Percentiles rank a stretch among this genome's conserved stretches.
phyloP scores from a whole-genome alignment of 768 basidiomycete genomes.

The Mycena metata region DNA sequence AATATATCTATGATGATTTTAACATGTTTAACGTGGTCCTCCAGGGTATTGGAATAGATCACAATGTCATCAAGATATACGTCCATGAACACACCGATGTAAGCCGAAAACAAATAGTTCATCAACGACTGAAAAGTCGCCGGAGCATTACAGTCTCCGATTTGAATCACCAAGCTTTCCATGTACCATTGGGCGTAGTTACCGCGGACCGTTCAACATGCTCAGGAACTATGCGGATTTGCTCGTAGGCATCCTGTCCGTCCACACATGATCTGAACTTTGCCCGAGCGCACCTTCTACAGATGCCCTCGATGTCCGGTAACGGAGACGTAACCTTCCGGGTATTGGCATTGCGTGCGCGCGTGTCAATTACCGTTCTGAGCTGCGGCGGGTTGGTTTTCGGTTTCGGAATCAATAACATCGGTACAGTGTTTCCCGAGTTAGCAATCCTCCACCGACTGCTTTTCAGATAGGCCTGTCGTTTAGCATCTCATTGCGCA shows the following conservation, averaged over 20 bases:
- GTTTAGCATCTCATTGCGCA: conserved; percentile 2
- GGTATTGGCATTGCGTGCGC: conserved; percentile 1
- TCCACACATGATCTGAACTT: conserved; percentile 38
- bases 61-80: conserved; percentile 51
- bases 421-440: conserved; percentile 1
- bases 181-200: conserved; percentile 49
- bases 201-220: conserved; percentile 44
- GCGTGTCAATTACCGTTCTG: neutral
- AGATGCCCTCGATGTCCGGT: conserved; percentile 1
- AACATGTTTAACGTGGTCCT: conserved; percentile 51
- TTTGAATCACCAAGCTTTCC: conserved; percentile 52
- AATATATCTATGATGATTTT: conserved; percentile 49
- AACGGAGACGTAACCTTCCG: neutral
- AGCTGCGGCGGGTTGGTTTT: neutral
- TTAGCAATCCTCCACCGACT: conserved; percentile 4
- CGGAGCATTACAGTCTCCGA: conserved; percentile 26
- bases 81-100: conserved; percentile 52
- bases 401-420: conserved; percentile 8
- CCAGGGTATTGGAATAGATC: conserved; percentile 53
- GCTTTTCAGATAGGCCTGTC: conserved; percentile 2
- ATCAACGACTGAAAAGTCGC: conserved; percentile 58
- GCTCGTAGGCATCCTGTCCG: conserved; percentile 56
- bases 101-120: conserved; percentile 51
- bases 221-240: conserved; percentile 47
- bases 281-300: neutral